phyloP scores from a whole-genome alignment of 2,329 filamentous ascomycete species.

The Epichloe scottii region DNA sequence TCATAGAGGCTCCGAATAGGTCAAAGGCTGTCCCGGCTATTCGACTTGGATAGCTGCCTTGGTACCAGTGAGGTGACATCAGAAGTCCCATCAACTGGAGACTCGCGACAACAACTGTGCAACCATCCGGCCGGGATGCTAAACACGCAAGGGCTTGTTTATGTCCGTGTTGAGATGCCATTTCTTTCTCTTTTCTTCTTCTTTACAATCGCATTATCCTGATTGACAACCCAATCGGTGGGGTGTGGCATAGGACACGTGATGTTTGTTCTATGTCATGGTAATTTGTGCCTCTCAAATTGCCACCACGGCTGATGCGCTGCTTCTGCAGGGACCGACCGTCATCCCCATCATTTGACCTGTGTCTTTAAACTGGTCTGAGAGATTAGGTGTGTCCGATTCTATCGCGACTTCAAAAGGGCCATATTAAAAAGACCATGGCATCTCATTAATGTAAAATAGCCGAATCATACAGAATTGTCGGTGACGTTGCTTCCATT shows the following conservation, averaged over 20 bases:
- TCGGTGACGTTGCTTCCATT: conserved; percentile 7
- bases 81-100: conserved; percentile 1
- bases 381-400: not conserved
- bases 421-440: conserved; percentile 2
- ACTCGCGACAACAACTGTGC: not conserved
- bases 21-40: not conserved
- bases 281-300: conserved; percentile 1
- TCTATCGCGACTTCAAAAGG: conserved; percentile 1
- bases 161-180: conserved; percentile 1
- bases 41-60: not conserved
- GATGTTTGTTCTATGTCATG: conserved; percentile 6
- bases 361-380: conserved; percentile 3
- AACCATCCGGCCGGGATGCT: not conserved
- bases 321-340: not conserved
- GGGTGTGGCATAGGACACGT: conserved; percentile 6
- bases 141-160: not conserved
- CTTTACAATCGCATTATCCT: conserved; percentile 6
- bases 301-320: conserved; percentile 1
- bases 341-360: not conserved
- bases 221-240: not conserved
- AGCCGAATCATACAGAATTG: conserved; percentile 6
- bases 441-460: conserved; percentile 5
- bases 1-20: not conserved
- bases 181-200: not conserved
- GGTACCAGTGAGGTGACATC: conserved; percentile 1